Evolutionary conservation across 768 basidiomycete species (phyloP).

Genomic region (Auricularia sp.): DNA sequence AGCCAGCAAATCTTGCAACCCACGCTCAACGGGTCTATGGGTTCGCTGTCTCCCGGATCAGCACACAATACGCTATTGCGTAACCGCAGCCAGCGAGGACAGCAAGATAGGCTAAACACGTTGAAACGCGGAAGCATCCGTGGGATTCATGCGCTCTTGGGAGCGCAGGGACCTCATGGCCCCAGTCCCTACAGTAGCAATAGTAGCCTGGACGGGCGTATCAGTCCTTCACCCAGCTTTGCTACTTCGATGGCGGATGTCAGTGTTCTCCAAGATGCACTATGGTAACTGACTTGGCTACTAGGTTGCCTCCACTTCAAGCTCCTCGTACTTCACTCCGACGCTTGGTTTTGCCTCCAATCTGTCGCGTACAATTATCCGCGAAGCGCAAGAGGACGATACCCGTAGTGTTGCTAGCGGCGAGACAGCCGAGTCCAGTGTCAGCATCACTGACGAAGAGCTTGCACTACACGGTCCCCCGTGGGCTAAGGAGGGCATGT

Average conservation of each 20-base stretch:
- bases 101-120: constrained; percentile 59
- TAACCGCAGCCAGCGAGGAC: constrained; percentile 61
- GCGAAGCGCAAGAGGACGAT: constrained; percentile 88
- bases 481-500: constrained; percentile 98
- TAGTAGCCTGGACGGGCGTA: constrained; percentile 73
- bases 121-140: constrained; percentile 89
- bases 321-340: constrained; percentile 64
- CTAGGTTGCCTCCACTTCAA: constrained; percentile 51
- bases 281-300: constrained; percentile 4
- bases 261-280: constrained; percentile 10
- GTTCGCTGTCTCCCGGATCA: constrained; percentile 46
- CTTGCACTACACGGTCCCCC: constrained; percentile 90
- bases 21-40: constrained; percentile 36
- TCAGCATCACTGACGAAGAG: constrained; percentile 91
- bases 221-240: constrained; percentile 92
- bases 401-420: constrained; percentile 57
- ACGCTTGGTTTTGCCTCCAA: constrained; percentile 96
- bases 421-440: constrained; percentile 55
- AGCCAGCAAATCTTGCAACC: constrained; percentile 85
- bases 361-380: constrained; percentile 91
- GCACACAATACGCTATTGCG: constrained; percentile 38
- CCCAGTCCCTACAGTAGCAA: constrained; percentile 77
- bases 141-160: constrained; percentile 72
- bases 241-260: constrained; percentile 84
- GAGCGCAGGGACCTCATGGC: constrained; percentile 37